These are phyloP conservation scores for Manihot esculenta DNA, from an alignment of 441 rosid species.

Conservation along the genomic window DNA sequence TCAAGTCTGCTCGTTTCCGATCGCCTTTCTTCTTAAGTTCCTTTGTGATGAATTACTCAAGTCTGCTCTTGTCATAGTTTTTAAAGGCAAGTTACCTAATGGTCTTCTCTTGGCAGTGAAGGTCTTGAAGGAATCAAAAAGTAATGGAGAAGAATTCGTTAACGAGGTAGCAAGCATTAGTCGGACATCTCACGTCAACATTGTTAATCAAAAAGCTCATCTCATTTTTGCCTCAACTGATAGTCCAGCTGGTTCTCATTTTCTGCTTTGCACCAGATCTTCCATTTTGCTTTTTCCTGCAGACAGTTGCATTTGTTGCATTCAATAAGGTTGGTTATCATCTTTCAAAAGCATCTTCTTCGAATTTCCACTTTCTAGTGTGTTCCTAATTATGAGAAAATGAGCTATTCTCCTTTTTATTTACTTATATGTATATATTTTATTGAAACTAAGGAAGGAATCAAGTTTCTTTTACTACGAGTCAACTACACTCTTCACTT, in stretches of 20 bases:
- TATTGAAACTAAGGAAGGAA: background rate
- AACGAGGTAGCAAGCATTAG: too few relatives aligned
- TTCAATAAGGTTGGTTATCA: slow-evolving; percentile 72
- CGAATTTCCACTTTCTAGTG: background rate
- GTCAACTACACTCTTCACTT: background rate
- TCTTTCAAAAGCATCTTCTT: background rate
- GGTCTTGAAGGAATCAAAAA: background rate
- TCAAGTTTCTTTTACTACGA: background rate
- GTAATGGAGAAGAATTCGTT: slow-evolving; percentile 17
- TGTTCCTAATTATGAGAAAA: background rate
- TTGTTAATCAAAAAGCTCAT: too few relatives aligned
- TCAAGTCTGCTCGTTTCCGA: too few relatives aligned
- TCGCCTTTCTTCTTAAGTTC: too few relatives aligned
- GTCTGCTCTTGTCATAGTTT: too few relatives aligned
- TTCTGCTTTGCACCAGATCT: slow-evolving; percentile 59
- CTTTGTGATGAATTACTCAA: too few relatives aligned
- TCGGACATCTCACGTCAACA: too few relatives aligned
- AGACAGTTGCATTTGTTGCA: slow-evolving; percentile 90
- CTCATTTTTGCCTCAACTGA: too few relatives aligned
- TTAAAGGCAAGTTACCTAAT: slow-evolving; percentile 2
- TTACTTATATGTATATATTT: background rate
- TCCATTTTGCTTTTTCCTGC: slow-evolving; percentile 74
- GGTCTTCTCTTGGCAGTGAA: slow-evolving; percentile 11
- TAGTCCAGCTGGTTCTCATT: too few relatives aligned
- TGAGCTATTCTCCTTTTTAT: background rate